Evolutionary conservation across 1,284 basidiomycete genomes (phyloP).

Genomic region (Cryptococcus sp.): DNA sequence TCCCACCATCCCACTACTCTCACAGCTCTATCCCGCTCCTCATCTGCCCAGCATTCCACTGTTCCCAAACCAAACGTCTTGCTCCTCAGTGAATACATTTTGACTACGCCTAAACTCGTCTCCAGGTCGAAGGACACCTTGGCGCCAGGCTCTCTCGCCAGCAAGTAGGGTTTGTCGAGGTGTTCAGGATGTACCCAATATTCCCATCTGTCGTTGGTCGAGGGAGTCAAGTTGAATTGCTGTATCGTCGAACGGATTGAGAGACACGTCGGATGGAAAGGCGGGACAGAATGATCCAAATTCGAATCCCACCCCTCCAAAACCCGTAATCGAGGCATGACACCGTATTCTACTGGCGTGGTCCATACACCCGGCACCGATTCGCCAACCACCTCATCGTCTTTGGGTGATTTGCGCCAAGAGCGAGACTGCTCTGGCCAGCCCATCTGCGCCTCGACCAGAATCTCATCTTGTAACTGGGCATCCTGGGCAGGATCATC

Average conservation of each 20-base stretch:
- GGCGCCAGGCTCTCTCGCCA: constrained; percentile 40
- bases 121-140: constrained; percentile 43
- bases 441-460: constrained; percentile 9
- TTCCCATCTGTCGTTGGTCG: constrained; percentile 40
- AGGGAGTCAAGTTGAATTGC: constrained; percentile 44
- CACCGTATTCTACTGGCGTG: constrained; percentile 38
- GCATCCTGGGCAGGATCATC: constrained; percentile 3
- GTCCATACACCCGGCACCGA: constrained; percentile 46
- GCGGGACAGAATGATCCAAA: constrained; percentile 24
- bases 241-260: constrained; percentile 37
- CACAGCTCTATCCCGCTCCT: constrained; percentile 29
- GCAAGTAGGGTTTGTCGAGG: constrained; percentile 50
- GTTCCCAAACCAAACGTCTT: constrained; percentile 47
- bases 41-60: constrained; percentile 49
- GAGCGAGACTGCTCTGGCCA: constrained; percentile 35
- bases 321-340: constrained; percentile 43
- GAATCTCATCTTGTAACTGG: constrained; percentile 1
- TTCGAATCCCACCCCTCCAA: constrained; percentile 46
- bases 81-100: constrained; percentile 47
- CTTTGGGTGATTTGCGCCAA: constrained; percentile 23
- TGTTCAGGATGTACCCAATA: constrained; percentile 48
- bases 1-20: constrained; percentile 46
- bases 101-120: constrained; percentile 45
- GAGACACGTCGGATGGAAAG: constrained; percentile 43
- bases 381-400: constrained; percentile 22